Conservation (phyloP, 108 stramenopile species). For the Pseudonitzschia pungens region DNA sequence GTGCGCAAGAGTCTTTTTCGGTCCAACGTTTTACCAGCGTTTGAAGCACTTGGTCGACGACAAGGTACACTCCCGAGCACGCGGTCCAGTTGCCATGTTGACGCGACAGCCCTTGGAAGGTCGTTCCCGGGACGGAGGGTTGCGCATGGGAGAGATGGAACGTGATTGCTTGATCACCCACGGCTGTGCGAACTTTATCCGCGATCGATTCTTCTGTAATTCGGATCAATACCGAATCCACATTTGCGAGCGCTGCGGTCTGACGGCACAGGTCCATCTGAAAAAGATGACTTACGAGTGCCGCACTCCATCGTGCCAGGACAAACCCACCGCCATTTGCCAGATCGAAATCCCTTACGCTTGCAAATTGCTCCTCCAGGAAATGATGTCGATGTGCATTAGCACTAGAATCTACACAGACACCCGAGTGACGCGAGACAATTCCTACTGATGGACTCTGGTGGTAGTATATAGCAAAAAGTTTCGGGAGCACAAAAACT, state of each 20-base stretch:
- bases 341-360: conserved; percentile 98
- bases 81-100: conserved; percentile 97
- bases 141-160: conserved; percentile 99
- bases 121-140: conserved; percentile 96
- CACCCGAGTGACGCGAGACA: conserved; percentile 35
- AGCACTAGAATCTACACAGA: conserved; percentile 86
- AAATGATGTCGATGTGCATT: conserved; percentile 96
- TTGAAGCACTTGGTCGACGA: conserved; percentile 99
- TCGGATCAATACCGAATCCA: conserved; percentile 97
- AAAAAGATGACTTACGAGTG: conserved; percentile 97
- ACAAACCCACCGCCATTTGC: conserved; percentile 79
- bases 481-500: too few species aligned
- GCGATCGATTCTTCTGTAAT: conserved; percentile 97
- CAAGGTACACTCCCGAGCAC: conserved; percentile 98
- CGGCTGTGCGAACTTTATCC: conserved; percentile 97
- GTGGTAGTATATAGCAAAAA: not conserved
- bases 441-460: conserved; percentile 26
- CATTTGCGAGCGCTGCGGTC: conserved; percentile 95
- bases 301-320: conserved; percentile 80
- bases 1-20: conserved; percentile 96
- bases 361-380: conserved; percentile 98
- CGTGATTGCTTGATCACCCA: conserved; percentile 99
- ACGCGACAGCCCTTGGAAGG: conserved; percentile 99
- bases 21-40: conserved; percentile 99
- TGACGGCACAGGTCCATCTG: conserved; percentile 94